phyloP scores from a whole-genome alignment of 2,329 filamentous ascomycete genomes.

The Neonectria faginata region DNA sequence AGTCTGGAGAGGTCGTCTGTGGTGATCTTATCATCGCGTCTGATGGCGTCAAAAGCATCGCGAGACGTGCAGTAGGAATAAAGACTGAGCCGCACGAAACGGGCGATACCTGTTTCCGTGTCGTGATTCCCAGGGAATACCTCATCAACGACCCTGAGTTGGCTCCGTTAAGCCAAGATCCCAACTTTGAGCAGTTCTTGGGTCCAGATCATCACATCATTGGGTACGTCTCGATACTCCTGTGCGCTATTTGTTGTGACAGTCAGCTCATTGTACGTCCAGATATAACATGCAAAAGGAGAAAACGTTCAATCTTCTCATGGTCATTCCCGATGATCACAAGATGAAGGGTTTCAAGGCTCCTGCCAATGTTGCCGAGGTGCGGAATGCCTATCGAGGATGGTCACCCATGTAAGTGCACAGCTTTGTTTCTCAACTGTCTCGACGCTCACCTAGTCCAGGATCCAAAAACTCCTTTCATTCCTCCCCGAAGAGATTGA shows the following conservation, averaged over 20 bases:
- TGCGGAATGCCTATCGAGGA: constrained; percentile 18
- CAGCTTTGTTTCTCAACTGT: neutral
- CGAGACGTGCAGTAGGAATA: constrained; percentile 5
- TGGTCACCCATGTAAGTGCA: constrained; percentile 20
- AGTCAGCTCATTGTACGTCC: neutral
- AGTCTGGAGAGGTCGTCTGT: constrained; percentile 14
- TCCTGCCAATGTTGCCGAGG: constrained; percentile 20
- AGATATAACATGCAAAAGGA: constrained; percentile 27
- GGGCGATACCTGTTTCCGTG: constrained; percentile 22
- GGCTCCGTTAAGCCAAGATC: constrained; percentile 14
- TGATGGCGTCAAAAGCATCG: constrained; percentile 28
- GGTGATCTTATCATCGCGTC: constrained; percentile 18
- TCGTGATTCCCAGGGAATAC: constrained; percentile 19
- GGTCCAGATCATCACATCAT: constrained; percentile 30
- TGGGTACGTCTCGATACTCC: constrained; percentile 7
- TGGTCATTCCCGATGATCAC: constrained; percentile 21
- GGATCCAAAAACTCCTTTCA: constrained; percentile 18
- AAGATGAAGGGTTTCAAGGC: constrained; percentile 26
- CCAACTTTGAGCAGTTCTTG: constrained; percentile 18
- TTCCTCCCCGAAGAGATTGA: constrained; percentile 19
- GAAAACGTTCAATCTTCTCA: constrained; percentile 20
- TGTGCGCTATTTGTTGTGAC: neutral
- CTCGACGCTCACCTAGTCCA: neutral
- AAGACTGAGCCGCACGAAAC: constrained; percentile 26
- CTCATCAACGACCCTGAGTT: constrained; percentile 21